phyloP scores from a whole-genome alignment of 2,329 filamentous ascomycete genomes.

The Neonectria hederae region DNA sequence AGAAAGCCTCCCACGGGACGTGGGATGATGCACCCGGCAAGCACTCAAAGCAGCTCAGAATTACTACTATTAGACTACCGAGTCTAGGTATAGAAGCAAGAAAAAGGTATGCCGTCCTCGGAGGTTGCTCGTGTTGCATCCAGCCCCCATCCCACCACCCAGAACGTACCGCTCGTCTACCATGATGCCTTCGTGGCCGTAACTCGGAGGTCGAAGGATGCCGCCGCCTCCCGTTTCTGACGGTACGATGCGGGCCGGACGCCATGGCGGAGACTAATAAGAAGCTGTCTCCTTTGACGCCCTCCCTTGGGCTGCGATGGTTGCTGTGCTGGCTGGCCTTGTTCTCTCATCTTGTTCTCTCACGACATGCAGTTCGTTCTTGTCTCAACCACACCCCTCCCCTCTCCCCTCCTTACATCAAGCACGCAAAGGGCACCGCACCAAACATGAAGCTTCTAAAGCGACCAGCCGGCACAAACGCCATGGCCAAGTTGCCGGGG shows the following conservation, averaged over 20 bases:
- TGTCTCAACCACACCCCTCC: neutral
- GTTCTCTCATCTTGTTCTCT: slow-evolving; percentile 17
- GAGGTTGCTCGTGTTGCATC: slow-evolving; percentile 1
- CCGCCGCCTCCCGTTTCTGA: slow-evolving; percentile 14
- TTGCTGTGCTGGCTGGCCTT: neutral
- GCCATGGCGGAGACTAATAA: neutral
- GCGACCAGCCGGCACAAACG: slow-evolving; percentile 8
- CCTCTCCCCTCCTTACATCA: neutral
- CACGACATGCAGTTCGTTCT: neutral
- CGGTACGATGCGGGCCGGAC: slow-evolving; percentile 12
- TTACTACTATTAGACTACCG: neutral
- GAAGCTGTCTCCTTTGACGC: neutral
- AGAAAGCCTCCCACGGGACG: neutral
- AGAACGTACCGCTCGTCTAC: neutral
- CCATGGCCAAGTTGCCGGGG: slow-evolving; percentile 5
- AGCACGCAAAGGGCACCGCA: neutral
- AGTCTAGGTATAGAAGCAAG: neutral
- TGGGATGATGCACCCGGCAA: slow-evolving; percentile 3
- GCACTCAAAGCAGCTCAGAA: neutral
- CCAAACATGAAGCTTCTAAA: neutral
- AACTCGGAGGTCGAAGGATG: neutral
- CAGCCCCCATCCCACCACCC: neutral
- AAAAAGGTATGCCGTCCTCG: neutral
- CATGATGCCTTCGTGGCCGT: neutral
- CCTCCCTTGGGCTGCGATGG: neutral